Base-by-base conservation (phyloP, 2,329 filamentous ascomycete species). In the Aspergillus melleus region DNA sequence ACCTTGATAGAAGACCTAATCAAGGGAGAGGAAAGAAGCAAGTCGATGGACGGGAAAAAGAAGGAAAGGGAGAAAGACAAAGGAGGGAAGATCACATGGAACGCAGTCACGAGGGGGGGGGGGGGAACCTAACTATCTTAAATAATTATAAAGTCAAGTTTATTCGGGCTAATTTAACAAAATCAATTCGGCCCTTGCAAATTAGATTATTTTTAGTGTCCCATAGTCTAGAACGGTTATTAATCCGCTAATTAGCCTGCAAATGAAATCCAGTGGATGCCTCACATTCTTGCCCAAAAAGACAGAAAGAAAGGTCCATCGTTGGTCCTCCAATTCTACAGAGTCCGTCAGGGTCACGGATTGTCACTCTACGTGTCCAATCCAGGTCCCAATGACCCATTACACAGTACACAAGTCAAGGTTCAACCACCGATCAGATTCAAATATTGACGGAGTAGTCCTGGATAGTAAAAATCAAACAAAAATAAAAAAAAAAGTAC, bases 31-130 rank as follows among this genome's bases (percentile, higher is more conserved):
- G 42, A 3, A 29, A 29, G 42, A 44, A 52, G 47, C 4, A 51
- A 14, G 22, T 53, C 19, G 42, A 55, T 49, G 47, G 46, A 29
- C 10, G 57, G 44, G 30, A n/a, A 50, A 42, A 32, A 39, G 30
- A 44, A 24, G n/a, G 16, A 39, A 53, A 56, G 32, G 51, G 29
- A 55, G 26, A n/a, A 49, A 50, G 46, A 59, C 44, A 57, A 49
- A 53, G 58, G 24, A 52, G 44, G 42, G 49, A 49, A 47, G 36
- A 59, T 59, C 57, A 59, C 57, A 59, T 59, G 57, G 22, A 14
- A 5, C 4, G 14, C 42, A 49, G 57, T 59, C 52, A 55, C 57
- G 52, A 19, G 32, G 53, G 36, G 12, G 36, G 36, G 5, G n/a
- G n/a, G n/a, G n/a, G n/a, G 22, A 22, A 6, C 5, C 24, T 24